Evolutionary conservation across 2,329 filamentous ascomycete genomes (phyloP), one percentile per base, ranked within the genome.

Genomic region (Fusarium udum): DNA sequence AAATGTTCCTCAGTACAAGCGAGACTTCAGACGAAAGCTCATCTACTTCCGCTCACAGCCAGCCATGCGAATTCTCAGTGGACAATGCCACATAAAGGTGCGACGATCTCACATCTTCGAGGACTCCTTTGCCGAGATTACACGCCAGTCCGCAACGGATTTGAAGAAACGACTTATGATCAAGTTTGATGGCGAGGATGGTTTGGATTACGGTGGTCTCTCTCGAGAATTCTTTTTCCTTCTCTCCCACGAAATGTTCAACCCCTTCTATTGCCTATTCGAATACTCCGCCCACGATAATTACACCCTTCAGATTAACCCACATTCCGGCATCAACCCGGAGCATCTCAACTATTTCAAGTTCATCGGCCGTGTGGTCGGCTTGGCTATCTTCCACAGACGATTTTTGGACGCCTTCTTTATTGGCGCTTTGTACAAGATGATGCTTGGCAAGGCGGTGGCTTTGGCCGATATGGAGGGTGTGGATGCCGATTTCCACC

Each of bases 341-440:
- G 96, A 99, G 84, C 96, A 99, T 90, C 87, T 99, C 79, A 98
- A 98, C 82, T 99, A 98, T 86, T 99, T 99, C 91, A 98, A 97
- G 84, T 99, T 99, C 81, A 99, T 99, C 79, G 96, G 96, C 55
- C 94, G 96, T 68, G 96, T 99, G 34, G 96, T 99, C 67, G 96
- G 96, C 69, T 84, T 99, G 77, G 95, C 96, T 69, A 99, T 99
- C 79, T 99, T 99, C 91, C 96, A 99, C 84, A 90, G 96, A 66
- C 92, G 96, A 57, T 99, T 99, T 88, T 86, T 99, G 73, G 96
- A 99, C 82, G 97, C 96, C 39, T 99, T 99, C 87, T 99, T 99
- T 84, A 98, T 99, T 80, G 96, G 96, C 55, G 96, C 96, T 36
- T 92, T 99, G 79, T 99, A 99, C 89, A 99, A 99, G 89, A 99